Base-by-base conservation (phyloP, 2,329 filamentous ascomycete genomes). In the Alternaria sp. region DNA sequence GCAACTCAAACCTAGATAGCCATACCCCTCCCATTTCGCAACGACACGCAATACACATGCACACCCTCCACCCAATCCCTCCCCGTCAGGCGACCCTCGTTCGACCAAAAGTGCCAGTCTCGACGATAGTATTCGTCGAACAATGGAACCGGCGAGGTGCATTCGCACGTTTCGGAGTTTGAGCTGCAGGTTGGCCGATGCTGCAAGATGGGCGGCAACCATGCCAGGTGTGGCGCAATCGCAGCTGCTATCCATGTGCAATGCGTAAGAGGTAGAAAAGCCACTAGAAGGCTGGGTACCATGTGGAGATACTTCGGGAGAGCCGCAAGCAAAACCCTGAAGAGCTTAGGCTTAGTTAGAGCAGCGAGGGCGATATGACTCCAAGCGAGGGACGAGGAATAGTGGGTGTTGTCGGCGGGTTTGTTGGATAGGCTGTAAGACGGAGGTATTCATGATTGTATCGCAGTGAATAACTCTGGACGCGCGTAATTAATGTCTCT, bases 81-180 rank as follows among this genome's bases (percentile, higher is more conserved):
- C 25, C 21, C 28, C 30, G 51, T 60, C 51, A 55, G 50, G 41
- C 58, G 43, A 60, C 51, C 14, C 21, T 25, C 43, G 23, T 44
- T 45, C 45, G 47, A 60, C 43, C 12, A 30, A 10, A 6, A 6
- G 7, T 12, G 20, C 3, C 14, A 33, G 44, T 8, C 20, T 37
- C 33, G 20, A 51, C 18, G 18, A 51, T 51, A 47, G 21, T 8
- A 26, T 20, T 33, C 37, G 37, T 33, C 14, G 7, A 28, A 23
- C 12, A 41, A 30, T 25, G 26, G 25, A 41, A 45, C 58, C 64
- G 64, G 64, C 64, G 45, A 66, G 41, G 64, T 66, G 64, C 64
- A 64, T 63, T 41, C 41, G 59, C 45, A 37, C 26, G 61, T 55
- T 57, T 64, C 58, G 64, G 58, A 41, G 23, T 45, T 55, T 50